Evolutionary conservation across 345 rosid genomes (phyloP), one percentile per base, ranked within the genome.

Genomic region (Aurinia saxatilis): DNA sequence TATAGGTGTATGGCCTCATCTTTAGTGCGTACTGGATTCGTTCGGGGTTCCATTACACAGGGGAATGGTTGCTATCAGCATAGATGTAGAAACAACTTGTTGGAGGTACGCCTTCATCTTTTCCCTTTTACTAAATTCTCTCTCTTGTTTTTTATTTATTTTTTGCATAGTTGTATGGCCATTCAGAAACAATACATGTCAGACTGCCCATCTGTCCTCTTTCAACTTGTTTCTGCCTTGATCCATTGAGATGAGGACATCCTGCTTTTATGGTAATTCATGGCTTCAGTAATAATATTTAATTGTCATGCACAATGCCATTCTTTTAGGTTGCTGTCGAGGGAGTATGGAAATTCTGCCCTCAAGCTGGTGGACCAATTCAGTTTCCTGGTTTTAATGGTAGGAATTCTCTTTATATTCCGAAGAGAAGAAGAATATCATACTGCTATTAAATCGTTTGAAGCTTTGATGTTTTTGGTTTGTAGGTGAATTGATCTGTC

Each of bases 11-110:
- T 93, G 99, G 78, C 95, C 44, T 93, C 99, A n/a, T 90, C 99
- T 35, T 73, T 95, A 45, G 99, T 95, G 39, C 97, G 99, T 31
- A 79, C 86, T 73, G 96, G 97, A 16, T 90, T 90, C 78, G 95
- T 95, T 18, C 84, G 99, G 25, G 99, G 96, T 71, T 90, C 97
- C 21, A 60, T 79, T 78, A 84, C 82, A 5, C 99, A 88, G 65
- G 97, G 96, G 65, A 95, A 95, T 79, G 99, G 99, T 56, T 95
- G 97, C 78, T 95, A 95, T 81, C 91, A 83, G 75, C 97, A 90
- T 63, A 79, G 86, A 79, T 90, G 99, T 81, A 67, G 82, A 70
- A 81, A 88, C 70, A 81, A 78, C 68, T 77, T 81, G 8, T 73
- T 95, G 48, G 97, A 90, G 96, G 99, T 90, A 80, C 60, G 81